Conservation (phyloP, 768 basidiomycete species). For the Sistotremastrum suecicum region DNA sequence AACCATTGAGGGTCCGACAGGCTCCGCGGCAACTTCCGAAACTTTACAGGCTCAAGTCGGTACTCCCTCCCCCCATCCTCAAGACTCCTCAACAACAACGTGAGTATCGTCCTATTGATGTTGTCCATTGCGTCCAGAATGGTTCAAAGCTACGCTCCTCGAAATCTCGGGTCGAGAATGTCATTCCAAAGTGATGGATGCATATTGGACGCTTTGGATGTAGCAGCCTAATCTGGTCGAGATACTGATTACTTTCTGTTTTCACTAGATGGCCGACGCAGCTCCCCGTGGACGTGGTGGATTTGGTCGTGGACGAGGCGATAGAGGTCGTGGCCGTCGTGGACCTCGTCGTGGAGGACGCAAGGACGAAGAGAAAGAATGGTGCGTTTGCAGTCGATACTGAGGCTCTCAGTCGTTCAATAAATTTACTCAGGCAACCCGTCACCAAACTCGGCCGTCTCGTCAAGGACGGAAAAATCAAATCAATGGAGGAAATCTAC, state of each 20-base stretch:
- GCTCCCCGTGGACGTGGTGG: slow-evolving; percentile 83
- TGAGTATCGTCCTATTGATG: too few relatives aligned
- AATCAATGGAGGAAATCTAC: slow-evolving; percentile 99
- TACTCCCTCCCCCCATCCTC: too few relatives aligned
- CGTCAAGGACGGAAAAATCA: slow-evolving; percentile 99
- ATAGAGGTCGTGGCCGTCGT: slow-evolving; percentile 45
- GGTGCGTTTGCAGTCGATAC: slow-evolving; percentile 35
- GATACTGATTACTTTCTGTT: neutral
- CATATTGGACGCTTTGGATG: neutral
- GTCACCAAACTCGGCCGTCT: slow-evolving; percentile 99
- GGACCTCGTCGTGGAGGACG: slow-evolving; percentile 90
- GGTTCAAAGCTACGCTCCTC: too few relatives aligned
- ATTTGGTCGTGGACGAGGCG: slow-evolving; percentile 75
- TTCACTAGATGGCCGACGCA: slow-evolving; percentile 61
- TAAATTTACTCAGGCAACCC: slow-evolving; percentile 50
- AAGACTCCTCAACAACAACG: too few relatives aligned
- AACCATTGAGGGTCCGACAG: too few relatives aligned
- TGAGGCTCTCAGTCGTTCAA: neutral
- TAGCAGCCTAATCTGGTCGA: neutral
- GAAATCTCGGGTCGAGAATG: too few relatives aligned
- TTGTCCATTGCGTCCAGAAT: too few relatives aligned
- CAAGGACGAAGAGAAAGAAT: slow-evolving; percentile 99
- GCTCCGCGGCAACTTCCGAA: too few relatives aligned
- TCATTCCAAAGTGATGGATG: neutral
- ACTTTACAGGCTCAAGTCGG: too few relatives aligned